Evolutionary conservation across 2,329 filamentous ascomycete genomes (phyloP), one percentile per base, ranked within the genome.

Genomic region (Hirsutella thompsonii): DNA sequence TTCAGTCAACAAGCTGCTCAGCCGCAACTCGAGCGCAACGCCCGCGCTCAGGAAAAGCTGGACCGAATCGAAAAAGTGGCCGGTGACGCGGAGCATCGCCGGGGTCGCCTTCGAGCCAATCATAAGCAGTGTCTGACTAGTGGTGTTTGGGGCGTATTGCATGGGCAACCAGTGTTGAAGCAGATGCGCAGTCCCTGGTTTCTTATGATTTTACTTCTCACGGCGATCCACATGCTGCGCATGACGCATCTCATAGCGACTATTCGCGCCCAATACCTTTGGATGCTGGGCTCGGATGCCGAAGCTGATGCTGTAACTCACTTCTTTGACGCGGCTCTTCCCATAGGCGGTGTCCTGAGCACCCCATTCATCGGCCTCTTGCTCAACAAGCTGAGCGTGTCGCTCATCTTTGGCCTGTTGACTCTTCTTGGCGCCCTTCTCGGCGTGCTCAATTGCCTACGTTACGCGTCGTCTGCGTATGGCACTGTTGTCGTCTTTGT

Each of bases 351-450:
- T 1, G 69, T 87, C 11, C 52, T 77, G 9, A 71, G 79, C 0
- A 78, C 84, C 1, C 83, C 83, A 0, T 83, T 88, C 46, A 85
- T 86, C 44, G 82, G 82, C 0, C 49, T 77, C 0, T 60, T 87
- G 3, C 70, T 88, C 8, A 82, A 87, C 49, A 75, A 74, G 45
- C 67, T 79, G 4, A 76, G 72, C 46, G 83, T 82, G 0, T 67
- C 74, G 0, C 69, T 71, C 26, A 73, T 76, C 0, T 69, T 84
- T 9, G 62, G 61, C 1, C 54, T 80, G 3, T 62, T 86, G 8
- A 79, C 82, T 1, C 52, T 60, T 0, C 62, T 72, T 0, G 79
- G 81, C 1, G 76, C 77, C 0, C 48, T 75, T 0, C 68, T 83
- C 10, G 64, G 64, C 1, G 55, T 80, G 2, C 64, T 85, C 1